Evolutionary conservation across 768 basidiomycete genomes (phyloP).

Genomic region (Artomyces pyxidatus): DNA sequence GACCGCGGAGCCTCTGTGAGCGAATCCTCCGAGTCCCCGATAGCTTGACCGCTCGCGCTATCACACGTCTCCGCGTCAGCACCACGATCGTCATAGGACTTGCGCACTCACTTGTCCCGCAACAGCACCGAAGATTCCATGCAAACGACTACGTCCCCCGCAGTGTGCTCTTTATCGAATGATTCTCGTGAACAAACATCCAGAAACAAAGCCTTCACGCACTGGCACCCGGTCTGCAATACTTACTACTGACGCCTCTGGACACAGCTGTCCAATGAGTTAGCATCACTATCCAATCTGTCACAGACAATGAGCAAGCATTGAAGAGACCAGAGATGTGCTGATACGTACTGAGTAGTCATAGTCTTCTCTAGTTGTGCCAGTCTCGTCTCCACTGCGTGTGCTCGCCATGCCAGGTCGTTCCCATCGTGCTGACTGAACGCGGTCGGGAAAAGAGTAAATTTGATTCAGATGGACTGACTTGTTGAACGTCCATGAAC

Average conservation of each 20-base stretch:
- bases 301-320: conserved; percentile 6
- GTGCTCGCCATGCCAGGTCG: conserved; percentile 32
- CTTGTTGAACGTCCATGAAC: conserved; percentile 57
- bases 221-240: conserved; percentile 75
- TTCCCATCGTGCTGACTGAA: conserved; percentile 29
- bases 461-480: conserved; percentile 34
- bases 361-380: conserved; percentile 35
- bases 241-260: conserved; percentile 42
- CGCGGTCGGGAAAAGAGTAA: background rate
- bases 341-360: conserved; percentile 20
- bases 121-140: conserved; percentile 74
- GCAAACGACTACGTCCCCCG: conserved; percentile 62
- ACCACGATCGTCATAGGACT: background rate
- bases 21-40: conserved; percentile 78
- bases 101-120: conserved; percentile 55
- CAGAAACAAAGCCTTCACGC: conserved; percentile 63
- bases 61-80: background rate
- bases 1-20: conserved; percentile 60
- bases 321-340: background rate
- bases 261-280: conserved; percentile 12
- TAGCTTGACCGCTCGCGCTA: conserved; percentile 56
- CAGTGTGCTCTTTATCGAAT: conserved; percentile 69
- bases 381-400: conserved; percentile 38
- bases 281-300: conserved; percentile 8
- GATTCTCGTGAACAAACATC: conserved; percentile 78